Base-by-base conservation (phyloP, 2,329 filamentous ascomycete species). In the Fusarium sp. region DNA sequence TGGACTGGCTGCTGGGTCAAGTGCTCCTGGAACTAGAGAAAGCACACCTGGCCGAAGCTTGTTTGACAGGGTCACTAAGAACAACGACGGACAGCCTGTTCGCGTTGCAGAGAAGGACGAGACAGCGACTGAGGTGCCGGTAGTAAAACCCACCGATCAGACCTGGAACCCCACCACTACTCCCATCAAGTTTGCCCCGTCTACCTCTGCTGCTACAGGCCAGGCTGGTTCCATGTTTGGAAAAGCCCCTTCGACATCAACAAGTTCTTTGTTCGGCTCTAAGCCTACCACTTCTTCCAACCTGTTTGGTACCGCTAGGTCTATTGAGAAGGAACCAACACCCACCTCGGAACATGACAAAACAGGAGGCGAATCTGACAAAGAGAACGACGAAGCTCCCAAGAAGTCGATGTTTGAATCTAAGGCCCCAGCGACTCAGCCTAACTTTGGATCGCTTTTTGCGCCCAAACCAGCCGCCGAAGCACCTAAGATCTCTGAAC, bases 21-120 rank as follows among this genome's bases (percentile, higher is more conserved):
- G 77, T 65, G 75, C 75, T 4, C 79, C 81, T 10, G 81, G 80
- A 7, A 83, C 79, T 3, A 79, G 81, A 6, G 82, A 83, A 41
- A 80, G 79, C 59, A 81, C 80, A 4, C 79, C 83, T 22, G 82
- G 80, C 20, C 80, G 81, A 45, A 87, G 86, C 73, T 72, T 88
- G 15, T 88, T 88, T 67, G 86, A 87, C 39, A 83, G 86, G 33
- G 81, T 88, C 9, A 83, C 81, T 7, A 85, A 82, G 74, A 83
- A 80, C 46, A 78, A 74, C 19, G 81, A 85, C 62, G 84, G 85
- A 3, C 81, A 87, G 57, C 82, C 84, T 17, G 74, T 86, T 3
- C 81, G 84, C 26, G 73, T 80, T 64, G 71, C 77, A 53, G 63
- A 71, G 14, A 70, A 75, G 59, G 45, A 56, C 43, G 74, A 73